Conservation (phyloP, 192 early-diverging fungal species). For the Backusella mclennaniae region DNA sequence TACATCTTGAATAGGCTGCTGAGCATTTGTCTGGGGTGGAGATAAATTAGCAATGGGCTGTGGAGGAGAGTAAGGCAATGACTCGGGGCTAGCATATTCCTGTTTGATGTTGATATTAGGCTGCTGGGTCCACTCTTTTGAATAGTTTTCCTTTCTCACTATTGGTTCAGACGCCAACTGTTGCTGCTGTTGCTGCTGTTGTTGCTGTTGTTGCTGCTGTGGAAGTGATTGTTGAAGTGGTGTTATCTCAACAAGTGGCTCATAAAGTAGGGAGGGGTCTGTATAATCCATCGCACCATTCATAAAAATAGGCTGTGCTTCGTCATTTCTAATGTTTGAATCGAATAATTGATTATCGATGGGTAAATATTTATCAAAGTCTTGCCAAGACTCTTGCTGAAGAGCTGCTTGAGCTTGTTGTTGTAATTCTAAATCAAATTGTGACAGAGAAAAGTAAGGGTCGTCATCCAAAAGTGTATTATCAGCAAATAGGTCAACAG, state of each 20-base stretch:
- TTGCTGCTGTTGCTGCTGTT: background rate
- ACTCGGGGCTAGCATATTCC: slow-evolving; percentile 16
- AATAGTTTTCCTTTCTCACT: background rate
- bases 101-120: background rate
- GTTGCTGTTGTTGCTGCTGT: background rate
- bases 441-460: slow-evolving; percentile 13
- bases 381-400: slow-evolving; percentile 20
- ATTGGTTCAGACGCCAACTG: background rate
- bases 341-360: slow-evolving; percentile 5
- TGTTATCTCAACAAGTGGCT: slow-evolving; percentile 11
- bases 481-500: slow-evolving; percentile 20
- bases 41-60: background rate
- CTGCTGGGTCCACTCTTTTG: background rate
- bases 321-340: background rate
- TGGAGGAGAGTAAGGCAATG: slow-evolving; percentile 12
- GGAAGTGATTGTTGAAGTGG: slow-evolving; percentile 10
- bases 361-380: slow-evolving; percentile 16
- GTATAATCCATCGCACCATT: background rate
- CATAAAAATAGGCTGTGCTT: slow-evolving; percentile 13
- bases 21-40: background rate
- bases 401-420: slow-evolving; percentile 18
- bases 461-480: slow-evolving; percentile 8
- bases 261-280: slow-evolving; percentile 1
- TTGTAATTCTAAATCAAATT: slow-evolving; percentile 14
- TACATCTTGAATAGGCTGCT: background rate